Conservation (phyloP, 108 stramenopile genomes). For the Cyclotella sp. region DNA sequence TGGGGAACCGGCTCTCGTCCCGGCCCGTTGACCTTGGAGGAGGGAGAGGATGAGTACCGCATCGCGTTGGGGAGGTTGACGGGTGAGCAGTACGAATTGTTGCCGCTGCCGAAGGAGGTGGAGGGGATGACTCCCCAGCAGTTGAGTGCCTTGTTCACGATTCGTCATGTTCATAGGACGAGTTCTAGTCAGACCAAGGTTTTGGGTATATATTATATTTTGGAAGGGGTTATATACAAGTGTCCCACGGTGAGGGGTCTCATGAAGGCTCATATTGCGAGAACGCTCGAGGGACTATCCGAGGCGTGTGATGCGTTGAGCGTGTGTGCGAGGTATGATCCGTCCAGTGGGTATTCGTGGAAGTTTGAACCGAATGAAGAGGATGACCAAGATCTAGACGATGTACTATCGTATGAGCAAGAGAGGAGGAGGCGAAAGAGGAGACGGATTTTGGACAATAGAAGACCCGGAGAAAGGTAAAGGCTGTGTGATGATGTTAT, state of each 20-base stretch:
- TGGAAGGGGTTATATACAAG: conserved; percentile 89
- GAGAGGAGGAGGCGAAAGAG: conserved; percentile 62
- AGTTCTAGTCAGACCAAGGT: conserved; percentile 63
- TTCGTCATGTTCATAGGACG: conserved; percentile 79
- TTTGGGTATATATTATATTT: conserved; percentile 87
- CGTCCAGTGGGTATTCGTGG: conserved; percentile 83
- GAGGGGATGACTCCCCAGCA: conserved; percentile 54
- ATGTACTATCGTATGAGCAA: conserved; percentile 60
- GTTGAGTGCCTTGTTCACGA: conserved; percentile 78
- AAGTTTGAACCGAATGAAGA: conserved; percentile 64
- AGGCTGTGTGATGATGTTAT: background rate
- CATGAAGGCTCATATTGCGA: conserved; percentile 82
- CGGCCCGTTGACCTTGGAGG: conserved; percentile 67
- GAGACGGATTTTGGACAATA: conserved; percentile 75
- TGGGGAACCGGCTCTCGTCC: conserved; percentile 63
- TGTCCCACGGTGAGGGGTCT: conserved; percentile 74
- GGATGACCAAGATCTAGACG: conserved; percentile 55
- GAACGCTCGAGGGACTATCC: conserved; percentile 69
- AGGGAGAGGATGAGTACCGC: conserved; percentile 83
- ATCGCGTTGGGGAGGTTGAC: conserved; percentile 59
- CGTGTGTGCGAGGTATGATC: conserved; percentile 78
- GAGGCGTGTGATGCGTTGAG: conserved; percentile 78
- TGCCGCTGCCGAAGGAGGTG: conserved; percentile 63
- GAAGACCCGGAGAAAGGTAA: conserved; percentile 70
- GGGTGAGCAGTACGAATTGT: conserved; percentile 86